Conservation (phyloP, 2,329 filamentous ascomycete species). For the Aspergillus tanneri region DNA sequence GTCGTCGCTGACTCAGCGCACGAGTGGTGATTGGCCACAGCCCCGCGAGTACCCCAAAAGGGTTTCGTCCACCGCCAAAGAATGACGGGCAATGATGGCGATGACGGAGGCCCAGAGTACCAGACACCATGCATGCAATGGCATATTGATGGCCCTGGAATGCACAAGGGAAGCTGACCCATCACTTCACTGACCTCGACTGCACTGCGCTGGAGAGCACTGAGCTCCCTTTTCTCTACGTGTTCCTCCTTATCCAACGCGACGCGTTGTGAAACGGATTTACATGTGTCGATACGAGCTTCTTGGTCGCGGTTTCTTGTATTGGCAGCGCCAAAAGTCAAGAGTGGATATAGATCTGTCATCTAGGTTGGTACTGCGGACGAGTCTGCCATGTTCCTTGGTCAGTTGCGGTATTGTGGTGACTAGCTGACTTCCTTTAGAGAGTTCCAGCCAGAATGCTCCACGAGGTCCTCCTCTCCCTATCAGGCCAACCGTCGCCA, state of each 20-base stretch:
- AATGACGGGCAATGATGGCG: slow-evolving; percentile 5
- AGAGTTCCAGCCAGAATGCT: slow-evolving; percentile 64
- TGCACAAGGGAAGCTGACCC: no score
- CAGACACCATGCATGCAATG: no score
- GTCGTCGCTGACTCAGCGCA: slow-evolving; percentile 16
- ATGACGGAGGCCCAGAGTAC: no score
- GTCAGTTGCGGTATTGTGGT: slow-evolving; percentile 2
- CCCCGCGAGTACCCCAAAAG: slow-evolving; percentile 12
- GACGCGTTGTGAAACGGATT: slow-evolving; percentile 10
- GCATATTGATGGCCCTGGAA: no score
- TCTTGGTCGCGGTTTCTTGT: slow-evolving; percentile 44
- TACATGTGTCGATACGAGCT: slow-evolving; percentile 51
- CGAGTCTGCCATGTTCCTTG: neutral
- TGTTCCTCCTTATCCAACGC: no score
- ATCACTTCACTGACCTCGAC: no score
- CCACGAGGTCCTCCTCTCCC: slow-evolving; percentile 95
- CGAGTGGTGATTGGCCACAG: slow-evolving; percentile 14
- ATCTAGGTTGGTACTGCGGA: slow-evolving; percentile 24
- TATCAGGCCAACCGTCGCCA: slow-evolving; percentile 89
- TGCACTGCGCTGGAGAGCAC: no score
- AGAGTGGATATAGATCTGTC: slow-evolving; percentile 24
- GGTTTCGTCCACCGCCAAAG: neutral
- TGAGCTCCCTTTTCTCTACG: no score
- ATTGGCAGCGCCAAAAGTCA: slow-evolving; percentile 39
- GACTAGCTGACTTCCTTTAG: slow-evolving; percentile 17